Evolutionary conservation across 2,329 filamentous ascomycete genomes (phyloP).

Genomic region (Penicillium sp.): DNA sequence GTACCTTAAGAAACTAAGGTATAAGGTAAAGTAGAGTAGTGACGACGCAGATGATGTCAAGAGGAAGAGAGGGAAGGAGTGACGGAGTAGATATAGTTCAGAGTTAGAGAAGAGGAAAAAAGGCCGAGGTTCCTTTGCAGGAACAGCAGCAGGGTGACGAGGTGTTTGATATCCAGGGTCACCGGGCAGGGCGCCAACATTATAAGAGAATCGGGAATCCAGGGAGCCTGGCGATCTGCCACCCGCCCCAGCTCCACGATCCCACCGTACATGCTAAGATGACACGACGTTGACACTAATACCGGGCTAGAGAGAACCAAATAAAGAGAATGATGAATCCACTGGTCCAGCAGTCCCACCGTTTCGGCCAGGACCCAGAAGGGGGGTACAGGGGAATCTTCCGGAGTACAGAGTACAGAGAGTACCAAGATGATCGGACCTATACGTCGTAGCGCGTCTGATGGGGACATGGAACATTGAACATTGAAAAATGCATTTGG

Average conservation of each 20-base stretch:
- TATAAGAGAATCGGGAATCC: constrained; percentile 24
- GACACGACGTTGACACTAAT: constrained; percentile 39
- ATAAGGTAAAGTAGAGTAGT: neutral
- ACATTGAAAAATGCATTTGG: constrained; percentile 5
- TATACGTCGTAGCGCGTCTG: constrained; percentile 9
- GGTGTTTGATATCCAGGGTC: constrained; percentile 6
- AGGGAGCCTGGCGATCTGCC: constrained; percentile 32
- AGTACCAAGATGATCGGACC: constrained; percentile 13
- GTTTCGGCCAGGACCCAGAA: constrained; percentile 16
- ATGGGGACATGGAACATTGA: neutral
- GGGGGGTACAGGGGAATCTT: constrained; percentile 16
- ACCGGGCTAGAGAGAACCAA: constrained; percentile 21
- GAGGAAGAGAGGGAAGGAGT: neutral
- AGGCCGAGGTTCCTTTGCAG: constrained; percentile 9
- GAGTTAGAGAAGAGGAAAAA: neutral
- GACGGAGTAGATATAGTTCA: constrained; percentile 3
- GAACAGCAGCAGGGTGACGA: constrained; percentile 11
- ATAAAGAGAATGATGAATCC: constrained; percentile 20
- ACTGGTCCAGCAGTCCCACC: constrained; percentile 13
- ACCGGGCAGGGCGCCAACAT: neutral
- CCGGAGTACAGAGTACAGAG: constrained; percentile 13
- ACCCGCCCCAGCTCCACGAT: constrained; percentile 37
- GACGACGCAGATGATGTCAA: neutral
- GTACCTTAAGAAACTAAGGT: neutral
- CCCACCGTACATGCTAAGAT: constrained; percentile 32